These are phyloP conservation scores for Protomyces lactucae-debilis DNA, from an alignment of 1,139 yeast genomes.

Conservation along the genomic window DNA sequence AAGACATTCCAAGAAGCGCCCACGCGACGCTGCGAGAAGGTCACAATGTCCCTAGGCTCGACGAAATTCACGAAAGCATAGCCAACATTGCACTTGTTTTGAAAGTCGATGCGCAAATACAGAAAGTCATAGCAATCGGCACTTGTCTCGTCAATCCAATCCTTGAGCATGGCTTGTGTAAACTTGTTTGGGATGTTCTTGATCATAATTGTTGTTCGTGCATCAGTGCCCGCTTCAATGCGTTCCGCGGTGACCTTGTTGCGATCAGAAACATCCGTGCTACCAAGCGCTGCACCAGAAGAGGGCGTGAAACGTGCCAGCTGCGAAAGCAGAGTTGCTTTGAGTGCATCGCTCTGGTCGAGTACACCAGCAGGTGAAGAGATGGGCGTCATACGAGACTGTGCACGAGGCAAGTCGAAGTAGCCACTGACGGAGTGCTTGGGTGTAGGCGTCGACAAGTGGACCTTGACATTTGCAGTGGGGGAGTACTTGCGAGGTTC, in stretches of 20 bases:
- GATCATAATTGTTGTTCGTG: constrained; percentile 49
- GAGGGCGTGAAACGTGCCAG: background rate
- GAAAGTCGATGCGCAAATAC: constrained; percentile 50
- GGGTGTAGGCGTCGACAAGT: background rate
- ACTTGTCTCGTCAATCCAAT: constrained; percentile 47
- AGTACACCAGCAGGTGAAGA: background rate
- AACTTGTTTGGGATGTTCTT: constrained; percentile 50
- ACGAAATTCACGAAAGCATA: constrained; percentile 51
- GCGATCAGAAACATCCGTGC: constrained; percentile 29
- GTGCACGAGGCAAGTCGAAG: background rate
- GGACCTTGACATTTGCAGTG: background rate
- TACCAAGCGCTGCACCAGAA: background rate
- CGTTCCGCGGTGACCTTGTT: constrained; percentile 41
- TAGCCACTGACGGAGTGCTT: background rate
- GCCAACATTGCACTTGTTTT: constrained; percentile 45
- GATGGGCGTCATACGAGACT: background rate
- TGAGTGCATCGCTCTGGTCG: background rate
- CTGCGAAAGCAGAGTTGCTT: background rate
- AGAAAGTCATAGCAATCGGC: constrained; percentile 52
- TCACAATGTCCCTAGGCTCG: constrained; percentile 44
- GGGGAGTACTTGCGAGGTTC: background rate
- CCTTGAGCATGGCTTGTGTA: constrained; percentile 44
- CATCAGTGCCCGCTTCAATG: constrained; percentile 44
- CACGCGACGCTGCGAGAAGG: constrained; percentile 46
- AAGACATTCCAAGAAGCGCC: constrained; percentile 49